These are phyloP conservation scores for Bipolaris oryzae DNA, from an alignment of 2,329 filamentous ascomycete genomes.

Conservation along the genomic window DNA sequence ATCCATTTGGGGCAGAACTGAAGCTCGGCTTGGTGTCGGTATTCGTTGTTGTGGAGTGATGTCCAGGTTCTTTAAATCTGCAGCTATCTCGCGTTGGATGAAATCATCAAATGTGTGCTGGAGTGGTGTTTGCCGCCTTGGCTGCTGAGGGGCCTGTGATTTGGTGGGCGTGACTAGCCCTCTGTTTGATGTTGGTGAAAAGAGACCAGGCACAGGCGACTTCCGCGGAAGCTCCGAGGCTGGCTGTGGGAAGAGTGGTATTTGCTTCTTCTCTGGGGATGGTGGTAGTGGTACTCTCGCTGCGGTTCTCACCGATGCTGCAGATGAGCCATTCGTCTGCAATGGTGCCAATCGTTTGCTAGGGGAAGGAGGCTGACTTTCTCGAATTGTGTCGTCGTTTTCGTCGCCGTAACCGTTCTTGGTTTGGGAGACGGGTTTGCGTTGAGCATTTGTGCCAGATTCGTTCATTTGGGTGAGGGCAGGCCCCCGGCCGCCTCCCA, in stretches of 20 bases:
- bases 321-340: conserved; percentile 45
- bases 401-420: conserved; percentile 40
- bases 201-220: conserved; percentile 41
- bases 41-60: conserved; percentile 38
- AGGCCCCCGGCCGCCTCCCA: conserved; percentile 59
- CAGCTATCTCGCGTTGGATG: conserved; percentile 55
- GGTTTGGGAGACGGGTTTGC: conserved; percentile 41
- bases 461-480: conserved; percentile 77
- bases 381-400: conserved; percentile 46
- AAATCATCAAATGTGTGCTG: conserved; percentile 53
- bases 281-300: conserved; percentile 54
- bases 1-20: conserved; percentile 39
- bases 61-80: conserved; percentile 50
- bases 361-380: conserved; percentile 51
- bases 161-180: conserved; percentile 41
- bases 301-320: conserved; percentile 49
- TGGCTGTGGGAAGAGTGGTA: conserved; percentile 40
- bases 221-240: conserved; percentile 37
- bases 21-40: conserved; percentile 41
- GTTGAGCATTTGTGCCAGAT: conserved; percentile 72
- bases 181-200: conserved; percentile 39
- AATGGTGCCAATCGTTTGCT: conserved; percentile 47
- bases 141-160: conserved; percentile 40
- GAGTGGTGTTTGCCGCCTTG: conserved; percentile 42
- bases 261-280: conserved; percentile 51